Evolutionary conservation across 331 rosid species (phyloP).

Genomic region (Telfairia occidentalis): DNA sequence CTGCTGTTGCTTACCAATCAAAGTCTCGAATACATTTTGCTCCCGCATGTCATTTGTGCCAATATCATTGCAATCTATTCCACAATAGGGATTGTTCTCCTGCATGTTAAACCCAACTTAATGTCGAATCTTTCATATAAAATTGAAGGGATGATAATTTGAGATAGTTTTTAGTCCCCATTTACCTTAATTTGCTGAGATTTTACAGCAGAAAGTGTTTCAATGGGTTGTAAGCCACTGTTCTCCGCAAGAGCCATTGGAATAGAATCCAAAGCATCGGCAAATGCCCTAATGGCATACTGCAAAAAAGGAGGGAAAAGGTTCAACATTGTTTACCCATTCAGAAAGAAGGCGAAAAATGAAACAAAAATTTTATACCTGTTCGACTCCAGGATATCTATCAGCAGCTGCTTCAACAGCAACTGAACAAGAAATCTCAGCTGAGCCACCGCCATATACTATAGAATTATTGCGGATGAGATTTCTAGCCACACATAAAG

Average conservation of each 20-base stretch:
- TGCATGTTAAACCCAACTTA: conserved; percentile 18
- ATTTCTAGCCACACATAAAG: conserved; percentile 93
- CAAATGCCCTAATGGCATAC: conserved; percentile 96
- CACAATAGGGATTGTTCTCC: conserved; percentile 69
- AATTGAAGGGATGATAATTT: neutral
- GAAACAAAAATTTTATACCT: conserved; percentile 31
- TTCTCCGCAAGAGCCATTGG: conserved; percentile 99
- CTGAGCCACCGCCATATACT: conserved; percentile 94
- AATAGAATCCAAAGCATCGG: conserved; percentile 75
- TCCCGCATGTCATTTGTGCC: conserved; percentile 93
- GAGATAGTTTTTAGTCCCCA: neutral
- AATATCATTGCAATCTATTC: conserved; percentile 82
- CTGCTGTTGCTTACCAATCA: conserved; percentile 96
- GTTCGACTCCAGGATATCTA: conserved; percentile 85
- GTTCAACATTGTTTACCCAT: neutral
- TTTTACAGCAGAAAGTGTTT: conserved; percentile 84
- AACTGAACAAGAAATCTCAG: conserved; percentile 80
- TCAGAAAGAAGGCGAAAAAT: neutral
- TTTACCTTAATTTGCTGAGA: conserved; percentile 86
- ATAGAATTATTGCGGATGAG: conserved; percentile 92
- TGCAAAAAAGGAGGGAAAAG: conserved; percentile 25
- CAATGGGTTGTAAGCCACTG: conserved; percentile 95
- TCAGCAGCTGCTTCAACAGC: conserved; percentile 95
- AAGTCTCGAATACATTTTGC: conserved; percentile 79
- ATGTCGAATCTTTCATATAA: neutral